Conservation (phyloP, 1,284 basidiomycete species). For the Ceratobasidium sp. region DNA sequence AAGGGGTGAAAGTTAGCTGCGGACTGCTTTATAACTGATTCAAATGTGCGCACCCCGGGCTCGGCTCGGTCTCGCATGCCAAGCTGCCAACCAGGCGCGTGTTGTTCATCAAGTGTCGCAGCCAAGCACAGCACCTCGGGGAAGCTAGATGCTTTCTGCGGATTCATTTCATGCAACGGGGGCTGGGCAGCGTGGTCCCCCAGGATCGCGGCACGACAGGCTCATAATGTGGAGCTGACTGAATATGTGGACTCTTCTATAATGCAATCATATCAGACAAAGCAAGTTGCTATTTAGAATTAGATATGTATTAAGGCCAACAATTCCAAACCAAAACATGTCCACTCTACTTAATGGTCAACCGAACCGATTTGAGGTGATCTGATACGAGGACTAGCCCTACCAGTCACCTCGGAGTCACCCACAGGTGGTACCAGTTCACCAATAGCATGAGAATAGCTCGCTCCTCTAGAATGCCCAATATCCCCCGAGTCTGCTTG, state of each 20-base stretch:
- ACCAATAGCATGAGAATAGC: conserved; percentile 24
- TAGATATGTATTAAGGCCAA: conserved; percentile 28
- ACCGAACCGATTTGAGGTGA: conserved; percentile 21
- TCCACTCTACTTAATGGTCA: conserved; percentile 25
- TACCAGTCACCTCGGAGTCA: conserved; percentile 10
- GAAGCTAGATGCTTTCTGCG: background rate
- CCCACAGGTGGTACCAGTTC: conserved; percentile 30
- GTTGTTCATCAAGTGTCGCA: background rate
- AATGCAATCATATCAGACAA: background rate
- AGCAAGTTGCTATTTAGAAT: conserved; percentile 21
- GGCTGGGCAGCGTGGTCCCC: background rate
- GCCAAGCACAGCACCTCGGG: background rate
- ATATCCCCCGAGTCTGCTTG: background rate
- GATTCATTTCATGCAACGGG: background rate
- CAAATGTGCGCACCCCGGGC: background rate
- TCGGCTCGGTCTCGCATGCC: background rate
- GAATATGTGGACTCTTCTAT: background rate
- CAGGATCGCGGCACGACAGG: background rate
- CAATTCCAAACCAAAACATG: conserved; percentile 1
- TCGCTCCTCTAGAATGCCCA: conserved; percentile 27
- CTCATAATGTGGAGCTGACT: background rate
- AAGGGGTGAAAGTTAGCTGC: background rate
- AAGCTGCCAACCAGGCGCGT: background rate
- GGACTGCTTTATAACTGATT: background rate
- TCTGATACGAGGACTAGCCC: conserved; percentile 40